A percentile compares a stretch with the other conserved stretches of the same genome.
Evolutionary conservation across 75 land plant genomes (phyloP).

Genomic region (Selaginella moellendorffii): DNA sequence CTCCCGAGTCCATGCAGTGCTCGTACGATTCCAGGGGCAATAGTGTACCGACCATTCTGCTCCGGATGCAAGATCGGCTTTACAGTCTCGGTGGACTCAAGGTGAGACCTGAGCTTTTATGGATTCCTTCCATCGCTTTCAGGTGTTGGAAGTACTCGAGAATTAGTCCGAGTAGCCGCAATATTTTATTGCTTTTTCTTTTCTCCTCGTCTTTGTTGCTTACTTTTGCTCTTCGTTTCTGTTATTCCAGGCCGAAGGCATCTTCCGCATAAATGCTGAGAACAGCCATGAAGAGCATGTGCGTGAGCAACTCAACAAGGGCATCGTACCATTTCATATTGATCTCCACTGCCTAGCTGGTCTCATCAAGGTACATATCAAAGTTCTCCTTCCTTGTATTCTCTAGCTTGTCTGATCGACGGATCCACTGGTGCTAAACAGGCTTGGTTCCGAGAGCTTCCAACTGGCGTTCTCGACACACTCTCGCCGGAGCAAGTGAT

Average conservation of each 20-base stretch:
- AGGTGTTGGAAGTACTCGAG: not conserved
- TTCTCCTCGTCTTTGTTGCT: not conserved
- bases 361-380: constrained; percentile 57
- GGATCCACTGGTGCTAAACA: too few species aligned
- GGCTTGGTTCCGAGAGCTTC: constrained; percentile 97
- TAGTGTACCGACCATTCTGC: constrained; percentile 83
- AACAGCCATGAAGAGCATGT: constrained; percentile 84
- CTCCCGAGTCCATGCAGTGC: constrained; percentile 98
- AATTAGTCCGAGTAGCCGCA: too few species aligned
- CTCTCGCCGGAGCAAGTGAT: constrained; percentile 85
- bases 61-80: constrained; percentile 78
- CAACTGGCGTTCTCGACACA: constrained; percentile 67
- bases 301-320: constrained; percentile 83
- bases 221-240: not conserved
- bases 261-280: constrained; percentile 90
- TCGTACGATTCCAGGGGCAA: constrained; percentile 72
- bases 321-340: constrained; percentile 77
- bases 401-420: too few species aligned
- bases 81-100: constrained; percentile 84
- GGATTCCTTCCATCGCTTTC: not conserved
- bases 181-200: too few species aligned
- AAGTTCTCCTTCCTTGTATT: too few species aligned
- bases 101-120: constrained; percentile 24
- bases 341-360: constrained; percentile 95
- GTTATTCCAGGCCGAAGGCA: constrained; percentile 73